Evolutionary conservation across 495 filamentous ascomycete species (phyloP).

Genomic region (Trypethelium eluteriae): DNA sequence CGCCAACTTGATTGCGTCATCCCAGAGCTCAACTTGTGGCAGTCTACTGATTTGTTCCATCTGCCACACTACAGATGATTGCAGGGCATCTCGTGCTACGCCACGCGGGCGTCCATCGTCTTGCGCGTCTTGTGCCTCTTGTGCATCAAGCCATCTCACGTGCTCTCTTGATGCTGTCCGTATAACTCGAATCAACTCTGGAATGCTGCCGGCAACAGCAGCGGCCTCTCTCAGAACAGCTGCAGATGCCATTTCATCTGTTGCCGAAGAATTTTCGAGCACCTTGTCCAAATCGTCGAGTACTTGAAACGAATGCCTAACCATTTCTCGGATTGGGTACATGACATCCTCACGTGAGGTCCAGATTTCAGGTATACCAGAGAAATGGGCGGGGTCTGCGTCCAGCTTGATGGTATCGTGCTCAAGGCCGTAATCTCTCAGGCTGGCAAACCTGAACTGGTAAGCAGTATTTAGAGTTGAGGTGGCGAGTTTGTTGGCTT

Average conservation of each 20-base stretch:
- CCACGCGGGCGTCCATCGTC: neutral
- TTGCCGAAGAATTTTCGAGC: neutral
- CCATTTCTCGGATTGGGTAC: conserved; percentile 47
- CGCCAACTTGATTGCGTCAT: conserved; percentile 63
- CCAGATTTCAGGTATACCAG: conserved; percentile 70
- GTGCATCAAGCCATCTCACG: neutral
- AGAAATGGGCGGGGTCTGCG: conserved; percentile 47
- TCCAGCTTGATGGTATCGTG: conserved; percentile 59
- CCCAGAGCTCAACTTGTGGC: conserved; percentile 58
- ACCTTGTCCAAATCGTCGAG: no score
- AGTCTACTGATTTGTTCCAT: conserved; percentile 53
- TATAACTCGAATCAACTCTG: neutral
- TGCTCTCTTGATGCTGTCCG: neutral
- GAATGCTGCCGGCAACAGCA: neutral
- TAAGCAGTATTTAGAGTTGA: conserved; percentile 64
- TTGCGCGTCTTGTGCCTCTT: neutral
- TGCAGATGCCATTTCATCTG: neutral
- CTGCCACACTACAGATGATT: conserved; percentile 47
- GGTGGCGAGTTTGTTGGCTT: conserved; percentile 73
- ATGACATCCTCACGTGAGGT: conserved; percentile 59
- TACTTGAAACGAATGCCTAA: conserved; percentile 33
- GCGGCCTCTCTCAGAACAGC: neutral
- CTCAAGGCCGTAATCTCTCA: conserved; percentile 61
- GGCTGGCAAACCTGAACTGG: conserved; percentile 60
- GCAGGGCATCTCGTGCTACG: conserved; percentile 18